phyloP scores from a whole-genome alignment of 2,329 filamentous ascomycete species.

The Trichoderma sp. region DNA sequence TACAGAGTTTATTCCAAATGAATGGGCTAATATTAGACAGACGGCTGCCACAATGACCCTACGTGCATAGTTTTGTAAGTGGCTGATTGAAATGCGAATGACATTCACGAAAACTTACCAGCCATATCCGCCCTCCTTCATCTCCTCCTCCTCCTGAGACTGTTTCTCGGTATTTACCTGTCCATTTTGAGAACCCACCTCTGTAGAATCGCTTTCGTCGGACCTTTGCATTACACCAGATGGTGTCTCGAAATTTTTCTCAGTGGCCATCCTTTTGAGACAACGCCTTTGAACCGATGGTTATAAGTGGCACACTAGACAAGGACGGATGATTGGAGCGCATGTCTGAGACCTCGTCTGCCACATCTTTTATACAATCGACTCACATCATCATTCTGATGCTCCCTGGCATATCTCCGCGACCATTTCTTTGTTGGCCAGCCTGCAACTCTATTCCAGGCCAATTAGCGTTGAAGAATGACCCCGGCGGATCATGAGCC shows the following conservation, averaged over 20 bases:
- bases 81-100: background rate
- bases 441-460: background rate
- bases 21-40: background rate
- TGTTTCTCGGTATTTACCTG: background rate
- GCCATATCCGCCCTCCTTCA: conserved; percentile 7
- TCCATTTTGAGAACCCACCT: background rate
- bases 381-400: background rate
- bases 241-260: background rate
- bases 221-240: background rate
- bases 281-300: background rate
- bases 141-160: background rate
- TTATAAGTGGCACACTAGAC: background rate
- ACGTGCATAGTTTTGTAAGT: background rate
- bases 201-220: background rate
- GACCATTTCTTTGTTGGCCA: background rate
- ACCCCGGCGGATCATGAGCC: background rate
- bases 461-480: background rate
- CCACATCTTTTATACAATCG: background rate
- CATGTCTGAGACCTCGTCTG: background rate
- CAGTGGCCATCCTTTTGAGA: background rate
- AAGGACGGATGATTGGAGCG: background rate
- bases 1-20: conserved; percentile 9
- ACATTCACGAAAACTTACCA: background rate
- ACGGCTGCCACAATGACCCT: conserved; percentile 7
- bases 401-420: background rate